These are phyloP conservation scores for Starmerella vaccinii DNA, from an alignment of 805 yeast species.

Conservation along the genomic window DNA sequence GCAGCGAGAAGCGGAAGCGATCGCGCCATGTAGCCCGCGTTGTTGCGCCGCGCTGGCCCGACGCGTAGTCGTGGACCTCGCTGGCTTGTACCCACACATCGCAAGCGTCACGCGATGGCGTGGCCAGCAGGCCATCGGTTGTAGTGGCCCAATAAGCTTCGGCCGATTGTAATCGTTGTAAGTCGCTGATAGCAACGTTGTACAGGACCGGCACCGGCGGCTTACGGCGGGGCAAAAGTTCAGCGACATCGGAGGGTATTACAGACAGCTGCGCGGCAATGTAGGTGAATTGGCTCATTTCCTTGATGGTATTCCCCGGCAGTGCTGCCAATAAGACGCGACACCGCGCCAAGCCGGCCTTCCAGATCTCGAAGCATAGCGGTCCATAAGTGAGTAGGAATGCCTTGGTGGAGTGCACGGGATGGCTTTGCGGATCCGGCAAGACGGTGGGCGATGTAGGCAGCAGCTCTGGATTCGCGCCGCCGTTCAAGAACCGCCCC, in stretches of 20 bases:
- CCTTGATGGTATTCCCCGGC: conserved; percentile 13
- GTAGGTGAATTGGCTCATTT: conserved; percentile 40
- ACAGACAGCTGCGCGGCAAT: conserved; percentile 51
- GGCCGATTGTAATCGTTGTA: conserved; percentile 31
- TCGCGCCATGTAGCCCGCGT: conserved; percentile 26
- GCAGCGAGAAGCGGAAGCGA: conserved; percentile 23
- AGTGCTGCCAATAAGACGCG: conserved; percentile 38
- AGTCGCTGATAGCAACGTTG: conserved; percentile 53
- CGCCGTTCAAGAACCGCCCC: conserved; percentile 17
- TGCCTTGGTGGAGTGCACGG: conserved; percentile 34
- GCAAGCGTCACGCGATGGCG: conserved; percentile 22
- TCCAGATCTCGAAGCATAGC: conserved; percentile 53
- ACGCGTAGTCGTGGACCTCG: conserved; percentile 7
- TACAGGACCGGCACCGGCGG: conserved; percentile 33
- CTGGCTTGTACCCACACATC: conserved; percentile 17
- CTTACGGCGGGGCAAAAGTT: conserved; percentile 28
- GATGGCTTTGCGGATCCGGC: conserved; percentile 26
- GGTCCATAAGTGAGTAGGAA: conserved; percentile 52
- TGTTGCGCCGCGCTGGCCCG: conserved; percentile 2
- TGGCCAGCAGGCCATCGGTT: conserved; percentile 52
- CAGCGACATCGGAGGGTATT: conserved; percentile 47
- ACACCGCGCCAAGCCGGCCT: conserved; percentile 48
- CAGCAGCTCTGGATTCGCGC: conserved; percentile 2
- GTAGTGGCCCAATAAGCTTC: conserved; percentile 50
- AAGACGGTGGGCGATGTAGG: neutral